Base-by-base conservation (phyloP, 179 eudicot species). In the Heliamphora pulchella region DNA sequence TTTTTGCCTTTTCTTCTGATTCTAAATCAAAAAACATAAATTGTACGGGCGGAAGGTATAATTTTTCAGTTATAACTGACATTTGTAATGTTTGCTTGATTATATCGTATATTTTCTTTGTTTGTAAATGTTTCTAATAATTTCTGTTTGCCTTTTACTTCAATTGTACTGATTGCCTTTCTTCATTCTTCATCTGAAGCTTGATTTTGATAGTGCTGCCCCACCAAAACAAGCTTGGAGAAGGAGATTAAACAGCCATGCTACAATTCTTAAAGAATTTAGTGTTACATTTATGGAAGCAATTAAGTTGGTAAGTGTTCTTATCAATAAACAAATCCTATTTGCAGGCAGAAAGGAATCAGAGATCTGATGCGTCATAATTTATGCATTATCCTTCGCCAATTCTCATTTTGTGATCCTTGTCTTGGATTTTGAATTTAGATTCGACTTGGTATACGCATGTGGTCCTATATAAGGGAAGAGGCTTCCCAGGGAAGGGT, bases 401-500 rank as follows among this genome's bases (percentile, higher is more conserved):
- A 41, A 43, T 77, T 67, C 55, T 67, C 15, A 57, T 13, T 66
- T 80, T 71, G 50, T 75, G 69, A 61, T 74, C 80, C 65, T 22
- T 71, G 22, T 53, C 59, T 3, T 48, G 44, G 47, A 14, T 78
- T 58, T 78, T 72, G 81, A 61, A 48, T 87, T 53, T 79, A 96
- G 99, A 81, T 96, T 79, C 89, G 96, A 55, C 99, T 96, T 85
- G 99, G 97, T 59, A 81, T 96, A 82, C 98, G 99, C 18, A 82
- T 94, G 82, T 96, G 98, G 98, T 90, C 96, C 63, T 96, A 96
- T 80, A 90, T 96, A 69, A 89, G 98, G 86, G 98, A 96, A 84
- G 99, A 96, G 85, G 99, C 98, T 65, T 92, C 99, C 62, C 90
- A 96, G 74, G 99, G 99, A 90, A 91, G 99, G 90, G 99, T 96